Evolutionary conservation across 129 eudicot genomes (phyloP), one percentile per base, ranked within the genome.

Genomic region (Dittrichia graveolens): DNA sequence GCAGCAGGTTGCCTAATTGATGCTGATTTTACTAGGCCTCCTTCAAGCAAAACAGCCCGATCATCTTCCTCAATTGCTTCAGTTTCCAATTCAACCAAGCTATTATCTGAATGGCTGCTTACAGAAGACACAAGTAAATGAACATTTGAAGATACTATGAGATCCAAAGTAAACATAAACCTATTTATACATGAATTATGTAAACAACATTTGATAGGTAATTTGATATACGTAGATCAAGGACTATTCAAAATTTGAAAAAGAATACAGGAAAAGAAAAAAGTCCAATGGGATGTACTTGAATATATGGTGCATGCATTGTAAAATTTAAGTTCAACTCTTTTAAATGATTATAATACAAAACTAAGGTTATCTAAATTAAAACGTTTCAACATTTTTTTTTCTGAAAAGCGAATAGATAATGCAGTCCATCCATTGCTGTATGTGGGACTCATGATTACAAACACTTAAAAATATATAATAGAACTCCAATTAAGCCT

Each of bases 41-140:
- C 96, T 86, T 94, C 98, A 72, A 94, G 72, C 71, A 94, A 80
- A 46, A 83, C 89, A 81, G 85, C 91, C 6, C 89, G 81, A 69
- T 94, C 97, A 76, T 94, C 98, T 73, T 94, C 97, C 85, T 83
- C 86, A 61, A 56, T 66, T 48, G 80, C 67, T 35, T 69, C 89
- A 72, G 77, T 78, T 74, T 77, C 91, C 78, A 88, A 64, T 82
- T 90, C 97, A 83, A 75, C 85, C 79, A 94, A 76, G 81, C 92
- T 93, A 78, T 73, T 83, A 79, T 94, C 97, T 62, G 93, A 85
- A 74, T 94, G 98, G 13, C 98, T 94, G 93, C 76, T 44, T 56
- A n/a, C 60, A 58, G 65, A 52, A 54, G 57, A 69, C 69, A 57
- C 37, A 42, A 79, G 52, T 58, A 34, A 48, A 45, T 78, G 40